These are phyloP conservation scores for Phyllosticta paracitricarpa DNA, from an alignment of 2,329 filamentous ascomycete species.

Conservation along the genomic window DNA sequence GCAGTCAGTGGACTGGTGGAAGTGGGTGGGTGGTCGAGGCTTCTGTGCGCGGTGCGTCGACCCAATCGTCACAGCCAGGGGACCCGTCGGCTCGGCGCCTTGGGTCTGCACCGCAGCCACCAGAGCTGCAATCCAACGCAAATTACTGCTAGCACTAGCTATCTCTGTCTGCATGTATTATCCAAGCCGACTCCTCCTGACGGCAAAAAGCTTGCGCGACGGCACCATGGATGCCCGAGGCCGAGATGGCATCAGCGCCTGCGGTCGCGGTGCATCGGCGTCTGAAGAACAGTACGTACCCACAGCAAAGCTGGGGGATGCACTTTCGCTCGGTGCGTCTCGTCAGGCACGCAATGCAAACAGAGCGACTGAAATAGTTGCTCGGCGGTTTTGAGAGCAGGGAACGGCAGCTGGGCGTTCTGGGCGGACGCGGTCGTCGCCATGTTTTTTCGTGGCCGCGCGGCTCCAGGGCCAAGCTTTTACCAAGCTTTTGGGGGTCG, in stretches of 20 bases:
- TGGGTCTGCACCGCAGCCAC: no score
- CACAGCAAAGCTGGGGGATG: neutral
- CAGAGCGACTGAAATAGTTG: neutral
- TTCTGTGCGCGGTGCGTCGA: neutral
- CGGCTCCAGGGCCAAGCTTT: conserved; percentile 5
- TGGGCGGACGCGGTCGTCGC: neutral
- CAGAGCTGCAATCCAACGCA: no score
- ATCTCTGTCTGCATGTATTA: no score
- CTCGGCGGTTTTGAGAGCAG: neutral
- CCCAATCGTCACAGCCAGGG: neutral
- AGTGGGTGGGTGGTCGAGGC: neutral
- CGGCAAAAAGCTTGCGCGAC: no score
- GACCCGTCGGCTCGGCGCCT: neutral
- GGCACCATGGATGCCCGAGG: neutral
- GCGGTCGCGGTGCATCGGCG: neutral
- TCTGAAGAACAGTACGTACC: neutral
- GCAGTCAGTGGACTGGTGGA: neutral
- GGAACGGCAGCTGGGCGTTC: no score
- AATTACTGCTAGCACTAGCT: no score
- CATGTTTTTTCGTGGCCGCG: neutral
- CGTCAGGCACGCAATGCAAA: no score
- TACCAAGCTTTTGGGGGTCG: conserved; percentile 8
- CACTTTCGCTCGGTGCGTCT: no score
- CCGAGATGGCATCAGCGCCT: neutral
- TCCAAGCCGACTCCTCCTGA: no score